Percentiles rank a stretch among this genome's conserved stretches.
Evolutionary conservation across 202 grass and related monocot genomes (phyloP).

Genomic region (Digitaria exilis): DNA sequence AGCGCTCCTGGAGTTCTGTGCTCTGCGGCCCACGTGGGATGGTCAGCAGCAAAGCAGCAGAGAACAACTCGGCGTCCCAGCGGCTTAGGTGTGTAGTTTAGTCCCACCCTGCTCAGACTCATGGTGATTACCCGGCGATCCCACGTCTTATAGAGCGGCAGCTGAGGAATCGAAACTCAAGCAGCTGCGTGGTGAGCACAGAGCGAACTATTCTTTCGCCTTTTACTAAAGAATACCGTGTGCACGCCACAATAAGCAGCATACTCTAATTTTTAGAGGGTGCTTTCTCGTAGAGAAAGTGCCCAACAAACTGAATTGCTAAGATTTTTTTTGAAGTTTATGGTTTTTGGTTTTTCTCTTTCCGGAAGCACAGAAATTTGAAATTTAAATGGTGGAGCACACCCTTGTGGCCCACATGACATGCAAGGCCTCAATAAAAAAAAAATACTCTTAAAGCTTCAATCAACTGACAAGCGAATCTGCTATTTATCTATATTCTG

Average conservation of each 20-base stretch:
- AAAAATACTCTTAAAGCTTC: too few relatives aligned
- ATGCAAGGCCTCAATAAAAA: too few relatives aligned
- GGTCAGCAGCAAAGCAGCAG: not conserved
- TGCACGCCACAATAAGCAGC: slow-evolving; percentile 48
- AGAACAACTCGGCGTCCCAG: not conserved
- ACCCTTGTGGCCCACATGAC: too few relatives aligned
- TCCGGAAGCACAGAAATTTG: too few relatives aligned
- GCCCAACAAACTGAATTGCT: not conserved
- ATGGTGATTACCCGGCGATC: not conserved
- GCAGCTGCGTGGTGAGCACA: slow-evolving; percentile 76
- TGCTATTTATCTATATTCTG: not conserved
- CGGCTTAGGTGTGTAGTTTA: not conserved
- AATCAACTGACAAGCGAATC: not conserved
- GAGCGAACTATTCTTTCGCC: slow-evolving; percentile 89
- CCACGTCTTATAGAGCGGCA: not conserved
- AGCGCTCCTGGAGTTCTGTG: not conserved
- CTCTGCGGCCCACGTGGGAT: not conserved
- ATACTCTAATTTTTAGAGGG: slow-evolving; percentile 64
- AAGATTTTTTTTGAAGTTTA: not conserved
- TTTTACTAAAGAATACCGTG: slow-evolving; percentile 94
- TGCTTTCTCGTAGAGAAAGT: not conserved
- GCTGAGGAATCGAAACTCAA: not conserved
- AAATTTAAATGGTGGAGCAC: too few relatives aligned
- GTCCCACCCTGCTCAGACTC: not conserved
- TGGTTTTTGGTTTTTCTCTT: not conserved